Percentiles rank a stretch among this genome's conserved stretches.
Conservation (phyloP, 1,139 yeast species). For the Magnusiomyces paraingens region DNA sequence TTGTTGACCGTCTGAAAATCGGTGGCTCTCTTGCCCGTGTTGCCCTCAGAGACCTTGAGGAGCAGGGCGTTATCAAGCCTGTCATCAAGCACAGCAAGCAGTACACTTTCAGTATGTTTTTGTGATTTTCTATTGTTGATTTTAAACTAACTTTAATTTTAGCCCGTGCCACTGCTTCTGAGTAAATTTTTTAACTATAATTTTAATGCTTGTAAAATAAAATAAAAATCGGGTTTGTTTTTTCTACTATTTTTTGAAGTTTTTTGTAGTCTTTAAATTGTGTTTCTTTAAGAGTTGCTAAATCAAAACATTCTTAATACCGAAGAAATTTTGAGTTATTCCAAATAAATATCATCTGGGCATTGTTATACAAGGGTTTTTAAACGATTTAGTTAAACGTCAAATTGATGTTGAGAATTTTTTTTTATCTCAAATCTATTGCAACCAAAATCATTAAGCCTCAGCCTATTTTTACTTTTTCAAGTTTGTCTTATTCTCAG, state of each 20-base stretch:
- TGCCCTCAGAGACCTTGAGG: constrained; percentile 94
- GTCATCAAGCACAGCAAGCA: constrained; percentile 95
- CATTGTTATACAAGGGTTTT: no score
- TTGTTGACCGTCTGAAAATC: constrained; percentile 98
- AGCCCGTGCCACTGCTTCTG: constrained; percentile 15
- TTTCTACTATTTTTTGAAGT: neutral
- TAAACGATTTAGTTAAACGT: no score
- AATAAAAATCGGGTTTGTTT: neutral
- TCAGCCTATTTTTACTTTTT: no score
- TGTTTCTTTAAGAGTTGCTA: neutral
- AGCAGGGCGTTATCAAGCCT: constrained; percentile 91
- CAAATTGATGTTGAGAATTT: no score
- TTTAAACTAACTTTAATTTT: constrained; percentile 5
- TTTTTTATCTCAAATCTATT: no score
- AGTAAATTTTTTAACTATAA: constrained; percentile 11
- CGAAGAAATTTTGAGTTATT: no score
- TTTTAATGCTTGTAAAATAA: constrained; percentile 6
- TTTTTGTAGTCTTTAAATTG: neutral
- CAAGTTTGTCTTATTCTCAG: no score
- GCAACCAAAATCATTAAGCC: no score
- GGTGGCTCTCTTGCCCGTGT: constrained; percentile 99
- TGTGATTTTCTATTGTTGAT: neutral
- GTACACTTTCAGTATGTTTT: constrained; percentile 62
- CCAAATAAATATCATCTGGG: no score
- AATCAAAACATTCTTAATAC: no score